Evolutionary conservation across 2,329 filamentous ascomycete species (phyloP).

Genomic region (Apiospora koreana): DNA sequence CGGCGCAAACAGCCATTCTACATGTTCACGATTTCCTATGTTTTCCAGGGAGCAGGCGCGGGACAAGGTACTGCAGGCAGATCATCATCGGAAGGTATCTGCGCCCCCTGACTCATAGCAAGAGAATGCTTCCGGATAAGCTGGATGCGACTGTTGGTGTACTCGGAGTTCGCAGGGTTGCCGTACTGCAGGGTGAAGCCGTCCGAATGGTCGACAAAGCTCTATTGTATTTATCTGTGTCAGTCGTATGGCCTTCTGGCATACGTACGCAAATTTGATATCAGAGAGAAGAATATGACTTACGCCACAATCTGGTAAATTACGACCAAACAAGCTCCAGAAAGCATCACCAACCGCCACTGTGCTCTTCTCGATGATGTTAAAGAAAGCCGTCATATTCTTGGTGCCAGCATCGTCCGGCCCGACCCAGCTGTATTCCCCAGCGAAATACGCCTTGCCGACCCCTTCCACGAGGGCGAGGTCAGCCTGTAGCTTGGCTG

Average conservation of each 20-base stretch:
- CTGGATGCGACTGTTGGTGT: constrained; percentile 38
- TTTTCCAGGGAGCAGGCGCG: constrained; percentile 18
- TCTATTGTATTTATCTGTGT: constrained; percentile 24
- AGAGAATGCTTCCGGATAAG: constrained; percentile 46
- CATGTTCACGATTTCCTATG: too few relatives aligned
- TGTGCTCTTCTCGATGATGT: constrained; percentile 39
- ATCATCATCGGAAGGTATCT: constrained; percentile 33
- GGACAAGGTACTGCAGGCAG: constrained; percentile 43
- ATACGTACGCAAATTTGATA: neutral
- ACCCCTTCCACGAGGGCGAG: constrained; percentile 37
- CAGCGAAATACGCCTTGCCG: constrained; percentile 44
- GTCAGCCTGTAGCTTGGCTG: constrained; percentile 38
- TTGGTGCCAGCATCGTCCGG: constrained; percentile 24
- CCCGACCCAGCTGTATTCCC: constrained; percentile 49
- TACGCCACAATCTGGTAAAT: constrained; percentile 45
- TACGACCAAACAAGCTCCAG: constrained; percentile 48
- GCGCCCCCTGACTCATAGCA: constrained; percentile 34
- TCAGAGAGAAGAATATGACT: constrained; percentile 16
- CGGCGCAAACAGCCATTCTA: too few relatives aligned
- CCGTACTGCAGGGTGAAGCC: constrained; percentile 47
- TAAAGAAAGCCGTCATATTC: constrained; percentile 41
- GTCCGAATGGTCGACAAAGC: constrained; percentile 45
- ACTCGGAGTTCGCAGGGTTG: constrained; percentile 41
- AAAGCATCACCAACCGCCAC: constrained; percentile 43
- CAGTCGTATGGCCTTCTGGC: neutral